Evolutionary conservation across 768 basidiomycete genomes (phyloP).

Genomic region (Phaeotremella skinneri): DNA sequence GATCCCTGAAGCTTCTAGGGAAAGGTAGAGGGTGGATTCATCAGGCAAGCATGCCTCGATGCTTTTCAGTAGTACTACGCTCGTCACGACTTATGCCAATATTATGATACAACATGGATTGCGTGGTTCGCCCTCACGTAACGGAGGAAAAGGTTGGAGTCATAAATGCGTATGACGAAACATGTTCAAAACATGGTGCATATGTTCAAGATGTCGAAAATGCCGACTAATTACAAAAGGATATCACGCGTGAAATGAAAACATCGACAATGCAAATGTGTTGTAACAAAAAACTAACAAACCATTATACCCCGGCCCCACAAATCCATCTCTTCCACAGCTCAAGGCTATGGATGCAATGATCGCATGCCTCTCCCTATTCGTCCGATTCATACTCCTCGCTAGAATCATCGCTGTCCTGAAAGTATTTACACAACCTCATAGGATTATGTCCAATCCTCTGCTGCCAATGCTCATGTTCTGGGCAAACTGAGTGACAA

Average conservation of each 20-base stretch:
- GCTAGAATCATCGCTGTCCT: conserved; percentile 2
- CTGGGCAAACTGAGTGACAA: conserved; percentile 33
- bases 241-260: neutral
- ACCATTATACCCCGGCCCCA: neutral
- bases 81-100: no score
- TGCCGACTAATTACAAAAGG: no score
- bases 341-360: neutral
- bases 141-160: no score
- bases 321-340: neutral
- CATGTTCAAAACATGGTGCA: no score
- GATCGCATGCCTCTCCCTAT: conserved; percentile 5
- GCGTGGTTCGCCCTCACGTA: no score
- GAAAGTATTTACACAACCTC: conserved; percentile 9
- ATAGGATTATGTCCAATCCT: conserved; percentile 30
- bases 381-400: conserved; percentile 6
- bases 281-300: neutral
- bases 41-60: no score
- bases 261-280: neutral
- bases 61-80: no score
- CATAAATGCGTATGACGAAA: no score
- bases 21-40: no score
- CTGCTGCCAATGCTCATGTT: conserved; percentile 42
- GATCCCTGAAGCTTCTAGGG: neutral
- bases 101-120: no score
- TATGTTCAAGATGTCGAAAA: no score